Evolutionary conservation across 2,329 filamentous ascomycete species (phyloP).

Genomic region (Fusarium ramigenum): DNA sequence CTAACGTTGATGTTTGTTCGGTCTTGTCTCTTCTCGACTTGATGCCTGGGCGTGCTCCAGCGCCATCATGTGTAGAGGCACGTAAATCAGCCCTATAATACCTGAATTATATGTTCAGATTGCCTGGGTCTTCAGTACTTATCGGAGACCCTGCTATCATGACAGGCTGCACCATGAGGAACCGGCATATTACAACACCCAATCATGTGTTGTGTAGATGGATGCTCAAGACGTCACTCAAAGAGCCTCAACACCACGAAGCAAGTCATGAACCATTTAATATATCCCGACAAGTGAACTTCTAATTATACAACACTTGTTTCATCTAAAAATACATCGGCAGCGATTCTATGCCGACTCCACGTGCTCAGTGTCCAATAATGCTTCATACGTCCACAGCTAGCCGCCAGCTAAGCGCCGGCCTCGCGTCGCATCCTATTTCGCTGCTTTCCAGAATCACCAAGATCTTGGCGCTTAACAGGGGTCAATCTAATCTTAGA

Average conservation of each 20-base stretch:
- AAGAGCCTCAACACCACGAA: constrained; percentile 43
- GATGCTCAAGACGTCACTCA: constrained; percentile 18
- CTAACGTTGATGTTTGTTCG: constrained; percentile 3
- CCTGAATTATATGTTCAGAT: not conserved
- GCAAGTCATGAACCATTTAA: not conserved
- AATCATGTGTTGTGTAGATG: constrained; percentile 23
- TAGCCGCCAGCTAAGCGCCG: constrained; percentile 44
- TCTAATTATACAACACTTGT: constrained; percentile 10
- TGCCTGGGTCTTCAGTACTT: not conserved
- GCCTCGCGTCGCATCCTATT: constrained; percentile 22
- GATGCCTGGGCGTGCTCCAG: not conserved
- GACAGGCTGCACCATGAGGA: not conserved
- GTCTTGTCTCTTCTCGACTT: constrained; percentile 7
- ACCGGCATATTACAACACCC: constrained; percentile 5
- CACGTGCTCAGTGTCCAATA: constrained; percentile 24
- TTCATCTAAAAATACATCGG: constrained; percentile 29
- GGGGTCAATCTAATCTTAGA: constrained; percentile 24
- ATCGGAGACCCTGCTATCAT: not conserved
- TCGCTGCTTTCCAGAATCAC: constrained; percentile 26
- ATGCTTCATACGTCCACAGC: not conserved
- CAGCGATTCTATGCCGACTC: not conserved
- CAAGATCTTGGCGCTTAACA: constrained; percentile 25
- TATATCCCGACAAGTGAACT: not conserved
- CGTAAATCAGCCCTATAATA: constrained; percentile 1
- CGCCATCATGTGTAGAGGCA: not conserved